Conservation (phyloP, 2,329 filamentous ascomycete genomes). For the Penicillium sclerotigenum region DNA sequence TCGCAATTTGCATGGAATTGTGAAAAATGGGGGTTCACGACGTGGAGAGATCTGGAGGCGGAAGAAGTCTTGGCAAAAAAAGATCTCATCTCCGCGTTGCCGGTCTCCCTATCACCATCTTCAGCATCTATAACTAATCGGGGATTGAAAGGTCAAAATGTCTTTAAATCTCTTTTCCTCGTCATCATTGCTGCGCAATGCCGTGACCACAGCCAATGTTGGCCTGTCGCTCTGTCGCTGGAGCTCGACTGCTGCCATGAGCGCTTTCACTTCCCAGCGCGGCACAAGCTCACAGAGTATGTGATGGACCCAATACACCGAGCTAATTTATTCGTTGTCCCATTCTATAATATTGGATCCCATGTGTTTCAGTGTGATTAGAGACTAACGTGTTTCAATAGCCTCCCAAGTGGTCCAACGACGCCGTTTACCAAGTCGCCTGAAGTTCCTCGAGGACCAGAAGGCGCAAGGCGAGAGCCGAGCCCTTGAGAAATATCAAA, state of each 20-base stretch:
- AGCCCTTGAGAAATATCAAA: conserved; percentile 43
- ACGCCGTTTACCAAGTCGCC: conserved; percentile 31
- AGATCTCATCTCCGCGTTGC: conserved; percentile 24
- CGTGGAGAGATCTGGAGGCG: conserved; percentile 21
- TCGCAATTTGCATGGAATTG: neutral
- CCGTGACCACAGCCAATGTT: conserved; percentile 15
- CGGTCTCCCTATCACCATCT: conserved; percentile 4
- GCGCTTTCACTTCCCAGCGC: conserved; percentile 26
- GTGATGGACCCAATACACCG: conserved; percentile 1
- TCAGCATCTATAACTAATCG: neutral
- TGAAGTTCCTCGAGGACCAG: conserved; percentile 37
- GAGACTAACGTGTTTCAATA: conserved; percentile 9
- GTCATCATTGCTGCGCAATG: conserved; percentile 26
- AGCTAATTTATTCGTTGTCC: neutral
- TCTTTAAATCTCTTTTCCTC: conserved; percentile 30
- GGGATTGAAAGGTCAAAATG: conserved; percentile 22
- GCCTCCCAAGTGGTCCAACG: conserved; percentile 21
- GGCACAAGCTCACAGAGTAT: conserved; percentile 21
- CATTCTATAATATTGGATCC: neutral
- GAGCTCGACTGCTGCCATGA: conserved; percentile 34
- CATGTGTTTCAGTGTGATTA: neutral
- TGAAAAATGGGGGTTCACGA: conserved; percentile 16
- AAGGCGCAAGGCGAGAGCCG: conserved; percentile 37
- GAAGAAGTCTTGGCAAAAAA: conserved; percentile 34
- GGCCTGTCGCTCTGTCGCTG: conserved; percentile 31